Percentiles rank a stretch among this genome's conserved stretches.
These are phyloP conservation scores for Drechslera avenae DNA, from an alignment of 2,329 filamentous ascomycete genomes.

Conservation along the genomic window DNA sequence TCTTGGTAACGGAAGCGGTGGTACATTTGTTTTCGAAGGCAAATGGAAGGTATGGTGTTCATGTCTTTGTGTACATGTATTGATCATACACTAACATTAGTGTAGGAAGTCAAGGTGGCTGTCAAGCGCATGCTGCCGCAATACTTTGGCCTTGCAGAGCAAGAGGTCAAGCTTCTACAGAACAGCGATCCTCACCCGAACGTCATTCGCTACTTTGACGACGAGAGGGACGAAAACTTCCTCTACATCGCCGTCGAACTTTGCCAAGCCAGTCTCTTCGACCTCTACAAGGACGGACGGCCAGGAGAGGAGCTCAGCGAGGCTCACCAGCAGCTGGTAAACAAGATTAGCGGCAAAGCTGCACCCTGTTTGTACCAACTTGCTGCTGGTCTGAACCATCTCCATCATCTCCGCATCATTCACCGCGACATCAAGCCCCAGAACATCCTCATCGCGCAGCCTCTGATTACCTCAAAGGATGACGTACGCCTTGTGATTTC, in stretches of 20 bases:
- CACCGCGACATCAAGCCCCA: conserved; percentile 97
- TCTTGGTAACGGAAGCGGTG: conserved; percentile 82
- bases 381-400: conserved; percentile 82
- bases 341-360: conserved; percentile 74
- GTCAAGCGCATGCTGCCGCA: conserved; percentile 97
- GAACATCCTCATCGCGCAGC: conserved; percentile 84
- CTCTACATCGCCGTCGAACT: conserved; percentile 95
- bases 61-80: neutral
- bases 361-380: conserved; percentile 86
- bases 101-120: conserved; percentile 78
- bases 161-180: conserved; percentile 86
- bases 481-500: conserved; percentile 89
- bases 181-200: conserved; percentile 97
- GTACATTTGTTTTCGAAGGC: conserved; percentile 95
- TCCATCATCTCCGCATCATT: conserved; percentile 91
- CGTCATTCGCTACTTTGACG: conserved; percentile 94
- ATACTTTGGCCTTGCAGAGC: conserved; percentile 92
- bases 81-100: conserved; percentile 9
- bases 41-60: conserved; percentile 70
- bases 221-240: conserved; percentile 86
- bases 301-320: conserved; percentile 57
- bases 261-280: conserved; percentile 90
- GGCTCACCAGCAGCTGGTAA: conserved; percentile 70
- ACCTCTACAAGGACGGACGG: conserved; percentile 75
- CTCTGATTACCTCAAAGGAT: conserved; percentile 69